Base-by-base conservation (phyloP, 2,329 filamentous ascomycete species). In the Tolypocladium guangdongense region DNA sequence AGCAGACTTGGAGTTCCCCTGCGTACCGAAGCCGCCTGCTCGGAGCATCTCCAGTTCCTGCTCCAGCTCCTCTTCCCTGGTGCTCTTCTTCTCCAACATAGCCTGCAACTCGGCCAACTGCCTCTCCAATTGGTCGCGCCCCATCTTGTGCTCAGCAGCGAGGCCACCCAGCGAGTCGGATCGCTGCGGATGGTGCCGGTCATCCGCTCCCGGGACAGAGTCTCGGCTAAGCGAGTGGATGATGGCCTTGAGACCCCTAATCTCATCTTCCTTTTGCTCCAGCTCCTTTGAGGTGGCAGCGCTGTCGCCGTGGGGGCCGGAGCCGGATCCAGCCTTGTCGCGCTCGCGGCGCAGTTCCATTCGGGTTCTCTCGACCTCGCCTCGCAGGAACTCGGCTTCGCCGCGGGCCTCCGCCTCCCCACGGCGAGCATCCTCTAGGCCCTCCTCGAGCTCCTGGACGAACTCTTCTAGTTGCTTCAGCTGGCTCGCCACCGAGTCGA, bases 191-290 rank as follows among this genome's bases (percentile, higher is more conserved):
- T 64, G 61, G 5, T 60, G 60, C n/a, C 56, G 61, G 56, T 68
- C 63, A 62, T 72, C 56, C 65, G 66, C 45, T 32, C 69, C 70
- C 4, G 76, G 74, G n/a, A 78, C 73, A 12, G 84, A 81, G 60
- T 89, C 89, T 56, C 90, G 81, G 67, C 90, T 96, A 38, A 99
- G 77, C 20, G 90, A 96, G 71, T 97, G 92, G 56, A 99, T 97
- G 65, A 99, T 97, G 45, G 93, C 92, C 71, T 97, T 99, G 59
- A 99, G 79, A 48, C 93, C 93, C 57, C 92, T 82, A 64, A 99
- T 97, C 73, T 99, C 93, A 62, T 99, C 93, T 63, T 99, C 92
- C 66, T 95, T 93, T 65, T 95, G 88, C 66, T 95, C 90, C 33
- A 97, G 71, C 58, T 96, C 90, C 68, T 89, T 89, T 45, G 81